Conservation (phyloP, 2,329 filamentous ascomycete genomes). For the Colletotrichum brevisporum region DNA sequence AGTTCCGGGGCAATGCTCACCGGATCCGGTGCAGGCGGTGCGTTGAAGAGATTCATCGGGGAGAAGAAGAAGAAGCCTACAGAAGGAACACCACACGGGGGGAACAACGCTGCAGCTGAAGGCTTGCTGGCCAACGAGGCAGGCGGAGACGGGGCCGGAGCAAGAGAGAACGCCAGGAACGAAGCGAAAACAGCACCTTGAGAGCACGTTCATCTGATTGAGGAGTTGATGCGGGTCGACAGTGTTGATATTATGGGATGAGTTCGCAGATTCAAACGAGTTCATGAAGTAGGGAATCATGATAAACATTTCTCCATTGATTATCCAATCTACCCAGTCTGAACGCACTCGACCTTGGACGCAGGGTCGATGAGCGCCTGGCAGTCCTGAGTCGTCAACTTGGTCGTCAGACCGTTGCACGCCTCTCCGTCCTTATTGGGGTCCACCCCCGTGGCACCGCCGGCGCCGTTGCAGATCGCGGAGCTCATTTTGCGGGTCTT, state of each 20-base stretch:
- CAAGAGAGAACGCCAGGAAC: too few species aligned
- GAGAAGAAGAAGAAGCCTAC: background rate
- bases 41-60: background rate
- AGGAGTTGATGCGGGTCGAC: too few species aligned
- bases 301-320: too few species aligned
- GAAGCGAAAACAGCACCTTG: too few species aligned
- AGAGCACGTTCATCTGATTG: too few species aligned
- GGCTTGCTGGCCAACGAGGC: too few species aligned
- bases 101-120: too few species aligned
- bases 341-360: background rate
- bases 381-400: constrained; percentile 4
- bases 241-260: too few species aligned
- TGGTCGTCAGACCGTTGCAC: constrained; percentile 8
- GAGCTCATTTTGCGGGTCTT: constrained; percentile 6
- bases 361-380: background rate
- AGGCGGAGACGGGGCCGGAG: too few species aligned
- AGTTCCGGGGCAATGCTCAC: background rate
- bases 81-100: background rate
- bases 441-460: background rate
- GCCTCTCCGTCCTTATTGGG: constrained; percentile 1
- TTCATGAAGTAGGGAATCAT: too few species aligned
- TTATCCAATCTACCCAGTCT: background rate
- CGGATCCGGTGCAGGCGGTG: background rate
- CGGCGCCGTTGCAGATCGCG: constrained; percentile 6
- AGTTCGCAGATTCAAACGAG: too few species aligned